A percentile compares a stretch with the other conserved stretches of the same genome.
phyloP scores from a whole-genome alignment of 768 basidiomycete genomes.

The Psilocybe cyanescens region DNA sequence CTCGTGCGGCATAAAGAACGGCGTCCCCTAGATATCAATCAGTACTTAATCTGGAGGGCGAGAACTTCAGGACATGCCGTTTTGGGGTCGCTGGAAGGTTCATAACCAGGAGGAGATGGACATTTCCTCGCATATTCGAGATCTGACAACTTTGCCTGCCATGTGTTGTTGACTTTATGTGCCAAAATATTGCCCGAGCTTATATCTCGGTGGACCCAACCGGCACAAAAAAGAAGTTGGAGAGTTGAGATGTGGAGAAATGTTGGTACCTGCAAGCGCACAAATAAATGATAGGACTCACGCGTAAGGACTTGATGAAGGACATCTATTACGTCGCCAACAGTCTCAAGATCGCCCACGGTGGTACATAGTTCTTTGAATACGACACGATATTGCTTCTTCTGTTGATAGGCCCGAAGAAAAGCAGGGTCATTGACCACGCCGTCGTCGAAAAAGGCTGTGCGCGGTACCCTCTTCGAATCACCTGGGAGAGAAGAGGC shows the following conservation, averaged over 20 bases:
- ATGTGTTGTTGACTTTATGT: background rate
- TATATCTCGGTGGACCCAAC: constrained; percentile 6
- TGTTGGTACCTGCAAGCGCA: background rate
- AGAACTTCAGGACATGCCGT: background rate
- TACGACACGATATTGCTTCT: background rate
- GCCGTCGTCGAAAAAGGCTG: too few relatives aligned
- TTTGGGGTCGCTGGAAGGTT: background rate
- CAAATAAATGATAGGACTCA: background rate
- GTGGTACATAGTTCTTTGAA: background rate
- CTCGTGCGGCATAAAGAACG: constrained; percentile 4
- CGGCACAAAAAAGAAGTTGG: background rate
- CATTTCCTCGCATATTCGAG: background rate
- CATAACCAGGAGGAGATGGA: background rate
- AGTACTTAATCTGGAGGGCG: background rate
- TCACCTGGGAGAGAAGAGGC: too few relatives aligned
- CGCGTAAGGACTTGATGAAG: background rate
- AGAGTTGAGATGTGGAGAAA: background rate
- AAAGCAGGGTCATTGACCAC: background rate
- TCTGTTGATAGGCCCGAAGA: background rate
- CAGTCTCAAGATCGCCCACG: background rate
- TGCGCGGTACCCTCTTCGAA: too few relatives aligned
- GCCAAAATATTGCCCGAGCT: background rate
- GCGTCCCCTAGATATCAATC: background rate
- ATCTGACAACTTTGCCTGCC: background rate
- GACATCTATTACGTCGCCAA: background rate